Conservation (phyloP, 331 rosid species). For the Cydonia oblonga region DNA sequence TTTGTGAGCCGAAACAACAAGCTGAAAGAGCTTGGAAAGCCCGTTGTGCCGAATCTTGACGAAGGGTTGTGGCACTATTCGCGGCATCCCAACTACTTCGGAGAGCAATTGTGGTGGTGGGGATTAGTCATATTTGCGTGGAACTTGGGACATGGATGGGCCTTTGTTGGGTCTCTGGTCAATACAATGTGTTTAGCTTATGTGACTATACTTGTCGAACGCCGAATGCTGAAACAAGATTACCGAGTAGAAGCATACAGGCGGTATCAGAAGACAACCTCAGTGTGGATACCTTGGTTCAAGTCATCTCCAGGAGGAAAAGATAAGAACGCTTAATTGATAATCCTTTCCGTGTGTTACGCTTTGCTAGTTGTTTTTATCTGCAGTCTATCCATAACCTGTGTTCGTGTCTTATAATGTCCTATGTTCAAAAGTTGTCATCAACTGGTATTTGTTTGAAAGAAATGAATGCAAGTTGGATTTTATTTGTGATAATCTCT, state of each 20-base stretch:
- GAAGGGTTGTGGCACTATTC: conserved; percentile 71
- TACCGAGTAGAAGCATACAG: conserved; percentile 62
- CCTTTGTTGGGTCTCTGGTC: conserved; percentile 47
- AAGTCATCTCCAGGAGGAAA: conserved; percentile 36
- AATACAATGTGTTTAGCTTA: conserved; percentile 72
- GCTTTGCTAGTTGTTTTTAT: not conserved
- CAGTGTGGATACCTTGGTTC: conserved; percentile 84
- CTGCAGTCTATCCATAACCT: not conserved
- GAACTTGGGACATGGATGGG: conserved; percentile 64
- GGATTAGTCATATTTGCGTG: conserved; percentile 64
- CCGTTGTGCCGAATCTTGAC: conserved; percentile 41
- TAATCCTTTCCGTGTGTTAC: not conserved
- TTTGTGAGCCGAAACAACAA: conserved; percentile 49
- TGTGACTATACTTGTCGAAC: conserved; percentile 84
- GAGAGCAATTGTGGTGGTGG: conserved; percentile 99
- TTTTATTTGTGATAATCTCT: not conserved
- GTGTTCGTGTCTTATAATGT: not conserved
- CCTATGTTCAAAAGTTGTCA: not conserved
- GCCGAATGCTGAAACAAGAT: conserved; percentile 55
- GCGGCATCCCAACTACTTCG: conserved; percentile 83
- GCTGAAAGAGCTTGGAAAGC: conserved; percentile 48
- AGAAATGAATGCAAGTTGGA: conserved; percentile 7
- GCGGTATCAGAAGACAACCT: conserved; percentile 78
- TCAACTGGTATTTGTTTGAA: conserved; percentile 5
- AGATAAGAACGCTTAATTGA: conserved; percentile 48